These are phyloP conservation scores for Wickerhamiella hasegawae DNA, from an alignment of 805 yeast species.

Conservation along the genomic window DNA sequence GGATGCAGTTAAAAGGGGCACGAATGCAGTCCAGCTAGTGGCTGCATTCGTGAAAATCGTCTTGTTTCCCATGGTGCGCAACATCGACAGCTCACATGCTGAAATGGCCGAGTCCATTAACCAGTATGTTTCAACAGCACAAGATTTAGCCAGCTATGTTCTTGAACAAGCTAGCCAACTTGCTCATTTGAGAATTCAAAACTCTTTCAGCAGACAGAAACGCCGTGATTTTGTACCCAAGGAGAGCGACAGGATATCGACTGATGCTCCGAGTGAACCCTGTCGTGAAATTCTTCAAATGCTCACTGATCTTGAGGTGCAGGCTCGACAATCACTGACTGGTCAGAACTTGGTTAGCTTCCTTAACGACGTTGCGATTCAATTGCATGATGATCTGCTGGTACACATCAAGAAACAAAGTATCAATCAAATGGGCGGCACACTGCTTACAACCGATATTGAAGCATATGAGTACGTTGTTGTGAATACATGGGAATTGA, in stretches of 20 bases:
- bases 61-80: slow-evolving; percentile 56
- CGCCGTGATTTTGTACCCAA: slow-evolving; percentile 51
- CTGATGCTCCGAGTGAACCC: slow-evolving; percentile 39
- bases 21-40: slow-evolving; percentile 46
- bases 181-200: slow-evolving; percentile 33
- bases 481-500: slow-evolving; percentile 51
- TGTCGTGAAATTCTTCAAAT: slow-evolving; percentile 48
- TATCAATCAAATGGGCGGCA: slow-evolving; percentile 71
- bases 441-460: slow-evolving; percentile 66
- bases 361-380: slow-evolving; percentile 40
- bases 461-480: slow-evolving; percentile 50
- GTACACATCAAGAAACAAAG: slow-evolving; percentile 61
- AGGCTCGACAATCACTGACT: slow-evolving; percentile 25
- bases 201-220: slow-evolving; percentile 48
- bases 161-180: slow-evolving; percentile 41
- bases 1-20: slow-evolving; percentile 33
- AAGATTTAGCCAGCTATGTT: slow-evolving; percentile 49
- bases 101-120: slow-evolving; percentile 49
- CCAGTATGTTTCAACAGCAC: slow-evolving; percentile 30
- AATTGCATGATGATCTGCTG: slow-evolving; percentile 40
- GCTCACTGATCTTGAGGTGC: slow-evolving; percentile 28
- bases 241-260: slow-evolving; percentile 3
- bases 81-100: slow-evolving; percentile 39
- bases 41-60: slow-evolving; percentile 62
- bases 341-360: slow-evolving; percentile 35